Evolutionary conservation across 495 filamentous ascomycete genomes (phyloP).

Genomic region (Penicillium antarcticum): DNA sequence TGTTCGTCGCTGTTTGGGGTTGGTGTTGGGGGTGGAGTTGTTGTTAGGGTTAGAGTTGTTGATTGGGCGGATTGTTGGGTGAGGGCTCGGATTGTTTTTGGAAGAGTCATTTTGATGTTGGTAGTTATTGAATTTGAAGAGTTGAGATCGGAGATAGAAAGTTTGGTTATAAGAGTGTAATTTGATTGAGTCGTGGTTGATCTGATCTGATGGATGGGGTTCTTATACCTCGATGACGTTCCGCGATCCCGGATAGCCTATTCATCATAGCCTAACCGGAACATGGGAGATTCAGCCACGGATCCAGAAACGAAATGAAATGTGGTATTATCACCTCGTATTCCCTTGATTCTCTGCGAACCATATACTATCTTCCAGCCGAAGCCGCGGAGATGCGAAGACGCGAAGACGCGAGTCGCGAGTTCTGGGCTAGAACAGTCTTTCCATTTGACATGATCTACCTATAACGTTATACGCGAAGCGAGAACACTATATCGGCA

Average conservation of each 20-base stretch:
- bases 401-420: no score
- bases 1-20: constrained; percentile 31
- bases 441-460: no score
- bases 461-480: no score
- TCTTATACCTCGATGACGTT: background rate
- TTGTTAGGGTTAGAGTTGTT: constrained; percentile 3
- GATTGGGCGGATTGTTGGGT: constrained; percentile 3
- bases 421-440: no score
- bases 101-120: background rate
- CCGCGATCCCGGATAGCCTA: constrained; percentile 1
- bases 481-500: no score
- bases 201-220: background rate
- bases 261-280: constrained; percentile 2
- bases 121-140: background rate
- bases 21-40: constrained; percentile 20
- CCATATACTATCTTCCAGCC: no score
- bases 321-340: background rate
- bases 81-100: background rate
- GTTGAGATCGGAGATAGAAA: background rate
- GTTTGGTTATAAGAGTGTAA: no score
- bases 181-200: background rate
- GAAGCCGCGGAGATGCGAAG: no score
- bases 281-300: background rate
- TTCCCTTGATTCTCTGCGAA: background rate
- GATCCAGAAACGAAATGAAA: background rate